phyloP scores from a whole-genome alignment of 2,329 filamentous ascomycete species.

The Tympanopsis confertula region DNA sequence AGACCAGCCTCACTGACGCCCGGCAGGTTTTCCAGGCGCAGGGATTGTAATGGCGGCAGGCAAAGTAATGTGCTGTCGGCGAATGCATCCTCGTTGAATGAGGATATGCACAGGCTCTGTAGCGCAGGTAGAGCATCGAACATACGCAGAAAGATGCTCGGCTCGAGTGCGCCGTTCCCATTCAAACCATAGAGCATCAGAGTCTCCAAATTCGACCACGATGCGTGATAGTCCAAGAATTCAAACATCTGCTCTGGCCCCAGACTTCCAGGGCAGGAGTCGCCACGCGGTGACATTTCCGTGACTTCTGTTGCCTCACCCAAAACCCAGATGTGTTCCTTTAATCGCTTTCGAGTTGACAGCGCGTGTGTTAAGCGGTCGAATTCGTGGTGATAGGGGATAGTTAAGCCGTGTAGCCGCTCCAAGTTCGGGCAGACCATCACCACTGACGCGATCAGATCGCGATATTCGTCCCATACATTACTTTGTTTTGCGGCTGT shows the following conservation, averaged over 20 bases:
- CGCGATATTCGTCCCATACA: slow-evolving; percentile 33
- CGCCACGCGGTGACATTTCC: slow-evolving; percentile 10
- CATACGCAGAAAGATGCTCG: slow-evolving; percentile 39
- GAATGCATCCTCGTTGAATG: slow-evolving; percentile 39
- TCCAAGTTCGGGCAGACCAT: slow-evolving; percentile 47
- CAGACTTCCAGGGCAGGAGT: slow-evolving; percentile 25
- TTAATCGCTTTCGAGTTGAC: slow-evolving; percentile 38
- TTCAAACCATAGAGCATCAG: slow-evolving; percentile 35
- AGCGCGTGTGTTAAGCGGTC: slow-evolving; percentile 41
- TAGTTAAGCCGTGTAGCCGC: slow-evolving; percentile 35
- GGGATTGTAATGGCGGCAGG: slow-evolving; percentile 34
- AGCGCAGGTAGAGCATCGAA: slow-evolving; percentile 38
- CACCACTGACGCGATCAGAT: slow-evolving; percentile 40
- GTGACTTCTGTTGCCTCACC: slow-evolving; percentile 26
- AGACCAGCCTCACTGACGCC: slow-evolving; percentile 44
- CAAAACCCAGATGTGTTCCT: slow-evolving; percentile 43
- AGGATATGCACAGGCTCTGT: slow-evolving; percentile 39
- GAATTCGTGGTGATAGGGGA: slow-evolving; percentile 38
- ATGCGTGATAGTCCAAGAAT: slow-evolving; percentile 39
- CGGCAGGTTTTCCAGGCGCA: slow-evolving; percentile 40
- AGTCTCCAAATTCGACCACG: slow-evolving; percentile 37
- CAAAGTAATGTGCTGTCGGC: slow-evolving; percentile 39
- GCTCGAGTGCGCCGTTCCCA: slow-evolving; percentile 29
- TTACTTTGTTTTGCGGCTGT: slow-evolving; percentile 22
- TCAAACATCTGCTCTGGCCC: slow-evolving; percentile 34